A percentile compares a stretch with the other conserved stretches of the same genome.
These are phyloP conservation scores for Blastobotrys persicus DNA, from an alignment of 1,139 yeast genomes.

Conservation along the genomic window DNA sequence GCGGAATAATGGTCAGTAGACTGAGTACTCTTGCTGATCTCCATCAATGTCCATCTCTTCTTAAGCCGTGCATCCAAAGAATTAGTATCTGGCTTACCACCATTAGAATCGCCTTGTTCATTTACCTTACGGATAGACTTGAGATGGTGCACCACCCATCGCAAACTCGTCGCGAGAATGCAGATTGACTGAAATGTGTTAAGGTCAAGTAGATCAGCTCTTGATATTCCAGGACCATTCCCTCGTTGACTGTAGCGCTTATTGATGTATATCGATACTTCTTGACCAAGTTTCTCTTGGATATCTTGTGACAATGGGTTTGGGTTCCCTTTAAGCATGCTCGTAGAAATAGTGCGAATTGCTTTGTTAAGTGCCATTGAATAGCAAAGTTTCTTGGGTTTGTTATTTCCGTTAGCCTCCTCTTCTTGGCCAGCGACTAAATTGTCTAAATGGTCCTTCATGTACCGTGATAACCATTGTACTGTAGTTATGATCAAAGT, in stretches of 20 bases:
- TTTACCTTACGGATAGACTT: conserved; percentile 25
- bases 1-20: conserved; percentile 13
- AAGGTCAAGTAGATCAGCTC: conserved; percentile 27
- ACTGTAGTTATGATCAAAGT: conserved; percentile 32
- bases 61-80: conserved; percentile 26
- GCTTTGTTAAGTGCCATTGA: conserved; percentile 14
- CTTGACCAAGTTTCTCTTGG: conserved; percentile 20
- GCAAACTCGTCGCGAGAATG: conserved; percentile 27
- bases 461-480: conserved; percentile 24
- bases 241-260: conserved; percentile 20
- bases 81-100: conserved; percentile 14
- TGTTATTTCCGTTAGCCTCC: conserved; percentile 10
- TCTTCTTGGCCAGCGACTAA: conserved; percentile 24
- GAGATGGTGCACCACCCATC: conserved; percentile 29
- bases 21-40: conserved; percentile 24
- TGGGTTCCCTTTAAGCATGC: conserved; percentile 12
- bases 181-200: conserved; percentile 26
- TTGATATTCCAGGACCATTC: conserved; percentile 12
- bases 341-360: conserved; percentile 11
- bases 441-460: conserved; percentile 22
- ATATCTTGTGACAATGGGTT: conserved; percentile 15
- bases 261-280: conserved; percentile 19
- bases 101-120: conserved; percentile 14
- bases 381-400: conserved; percentile 13
- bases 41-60: conserved; percentile 35